Percentiles rank a stretch among this genome's conserved stretches.
Evolutionary conservation across 164 flowering plant species (phyloP).

Genomic region (Stephania japonica): DNA sequence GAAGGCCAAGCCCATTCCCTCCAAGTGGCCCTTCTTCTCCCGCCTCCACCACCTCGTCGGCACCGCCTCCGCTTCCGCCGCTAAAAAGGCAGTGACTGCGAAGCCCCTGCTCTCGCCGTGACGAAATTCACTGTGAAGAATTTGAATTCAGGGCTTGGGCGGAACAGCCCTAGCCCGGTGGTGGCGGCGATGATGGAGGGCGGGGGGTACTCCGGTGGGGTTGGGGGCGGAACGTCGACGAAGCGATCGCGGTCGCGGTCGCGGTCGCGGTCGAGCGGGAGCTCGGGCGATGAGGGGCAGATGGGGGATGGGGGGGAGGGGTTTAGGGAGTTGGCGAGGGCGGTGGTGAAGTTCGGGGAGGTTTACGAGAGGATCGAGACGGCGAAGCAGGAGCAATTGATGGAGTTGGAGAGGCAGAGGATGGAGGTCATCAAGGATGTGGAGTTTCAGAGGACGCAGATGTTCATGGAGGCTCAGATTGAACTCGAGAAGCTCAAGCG

Average conservation of each 20-base stretch:
- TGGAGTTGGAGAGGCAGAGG: slow-evolving; percentile 56
- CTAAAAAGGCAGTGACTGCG: slow-evolving; percentile 7
- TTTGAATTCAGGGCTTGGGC: background rate
- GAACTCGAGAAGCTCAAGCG: slow-evolving; percentile 49
- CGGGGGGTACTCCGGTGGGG: slow-evolving; percentile 8
- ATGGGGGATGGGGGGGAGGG: slow-evolving; percentile 23
- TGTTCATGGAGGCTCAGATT: slow-evolving; percentile 52
- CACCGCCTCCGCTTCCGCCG: slow-evolving; percentile 11
- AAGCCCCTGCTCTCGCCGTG: slow-evolving; percentile 17
- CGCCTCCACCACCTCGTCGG: slow-evolving; percentile 55
- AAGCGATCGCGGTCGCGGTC: slow-evolving; percentile 16
- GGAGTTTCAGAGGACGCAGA: slow-evolving; percentile 50
- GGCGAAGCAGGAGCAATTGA: slow-evolving; percentile 44
- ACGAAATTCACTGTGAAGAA: slow-evolving; percentile 4
- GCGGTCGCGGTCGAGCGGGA: slow-evolving; percentile 19
- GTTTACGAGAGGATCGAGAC: slow-evolving; percentile 50
- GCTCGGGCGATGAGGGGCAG: slow-evolving; percentile 18
- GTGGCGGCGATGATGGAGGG: slow-evolving; percentile 3
- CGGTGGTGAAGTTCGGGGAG: slow-evolving; percentile 47
- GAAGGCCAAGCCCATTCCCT: slow-evolving; percentile 37
- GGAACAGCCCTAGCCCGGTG: background rate
- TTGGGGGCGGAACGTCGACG: slow-evolving; percentile 18
- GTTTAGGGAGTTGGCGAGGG: slow-evolving; percentile 42
- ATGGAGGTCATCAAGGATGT: slow-evolving; percentile 55
- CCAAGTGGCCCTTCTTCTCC: slow-evolving; percentile 52